Evolutionary conservation across 768 basidiomycete species (phyloP).

Genomic region (Suillus clintonianus): DNA sequence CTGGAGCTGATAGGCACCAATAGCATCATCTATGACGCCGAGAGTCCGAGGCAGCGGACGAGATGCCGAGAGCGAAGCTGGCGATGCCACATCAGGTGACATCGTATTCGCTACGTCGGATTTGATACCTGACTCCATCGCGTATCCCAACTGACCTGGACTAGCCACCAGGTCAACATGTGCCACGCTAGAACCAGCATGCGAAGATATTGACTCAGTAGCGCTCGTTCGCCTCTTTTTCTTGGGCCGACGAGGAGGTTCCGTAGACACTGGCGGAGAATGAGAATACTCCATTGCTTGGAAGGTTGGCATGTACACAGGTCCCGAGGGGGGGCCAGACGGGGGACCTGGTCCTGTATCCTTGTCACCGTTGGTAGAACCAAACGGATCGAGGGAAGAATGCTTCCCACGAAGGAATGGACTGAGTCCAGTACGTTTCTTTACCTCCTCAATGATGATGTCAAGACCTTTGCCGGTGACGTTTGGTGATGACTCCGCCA

Average conservation of each 20-base stretch:
- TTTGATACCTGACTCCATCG: slow-evolving; percentile 30
- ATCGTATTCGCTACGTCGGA: slow-evolving; percentile 34
- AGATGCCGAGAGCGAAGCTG: slow-evolving; percentile 27
- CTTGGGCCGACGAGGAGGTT: slow-evolving; percentile 34
- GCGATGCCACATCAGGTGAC: slow-evolving; percentile 35
- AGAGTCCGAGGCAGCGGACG: slow-evolving; percentile 27
- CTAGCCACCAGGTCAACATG: not conserved
- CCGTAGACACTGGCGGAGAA: slow-evolving; percentile 33
- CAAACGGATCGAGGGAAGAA: slow-evolving; percentile 52
- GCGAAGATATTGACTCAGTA: slow-evolving; percentile 37
- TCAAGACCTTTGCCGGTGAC: slow-evolving; percentile 53
- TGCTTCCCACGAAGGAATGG: slow-evolving; percentile 54
- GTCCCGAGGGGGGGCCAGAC: slow-evolving; percentile 23
- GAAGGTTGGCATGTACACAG: slow-evolving; percentile 43
- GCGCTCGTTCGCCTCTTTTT: slow-evolving; percentile 39
- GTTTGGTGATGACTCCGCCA: slow-evolving; percentile 37
- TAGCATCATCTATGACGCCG: slow-evolving; percentile 19
- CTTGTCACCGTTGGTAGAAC: slow-evolving; percentile 38
- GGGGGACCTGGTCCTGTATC: slow-evolving; percentile 33
- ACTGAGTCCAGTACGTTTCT: slow-evolving; percentile 47
- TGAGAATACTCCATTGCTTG: slow-evolving; percentile 41
- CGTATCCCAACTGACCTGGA: slow-evolving; percentile 4
- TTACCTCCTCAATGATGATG: slow-evolving; percentile 48
- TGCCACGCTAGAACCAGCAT: slow-evolving; percentile 26
- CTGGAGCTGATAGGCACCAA: slow-evolving; percentile 27